Base-by-base conservation (phyloP, 2,329 filamentous ascomycete genomes). In the Colletotrichum sp. region DNA sequence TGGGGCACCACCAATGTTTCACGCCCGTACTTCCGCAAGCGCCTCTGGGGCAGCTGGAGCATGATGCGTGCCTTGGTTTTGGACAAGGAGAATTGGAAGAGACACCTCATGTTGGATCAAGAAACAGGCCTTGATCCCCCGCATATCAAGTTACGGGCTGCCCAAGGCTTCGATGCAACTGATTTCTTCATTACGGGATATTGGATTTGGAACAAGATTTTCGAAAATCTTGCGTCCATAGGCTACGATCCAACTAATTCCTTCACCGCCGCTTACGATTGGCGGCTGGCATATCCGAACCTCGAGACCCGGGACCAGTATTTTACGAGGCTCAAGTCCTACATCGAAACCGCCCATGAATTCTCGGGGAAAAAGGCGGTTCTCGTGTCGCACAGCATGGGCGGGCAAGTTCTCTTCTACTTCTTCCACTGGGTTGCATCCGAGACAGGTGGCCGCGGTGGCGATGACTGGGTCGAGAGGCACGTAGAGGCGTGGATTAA, bases 191-290 rank as follows among this genome's bases (percentile, higher is more conserved):
- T 94, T 77, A 94, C 93, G 0, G 93, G 92, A 12, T 99, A 99
- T 86, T 99, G 97, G 97, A 99, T 99, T 77, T 98, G 96, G 96
- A 98, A 95, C 86, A 99, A 99, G 86, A 98, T 99, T 77, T 89
- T 99, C 66, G 97, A 99, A 86, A 99, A 99, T 81, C 88, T 99
- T 68, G 97, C 97, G 0, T 97, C 96, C 0, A 94, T 99, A 75
- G 97, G 97, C 16, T 99, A 99, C 83, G 97, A 99, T 82, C 96
- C 97, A 28, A 93, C 91, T 36, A 94, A 92, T 80, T 92, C 92
- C 4, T 94, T 90, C 80, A 94, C 92, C 0, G 93, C 93, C 1
- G 91, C 92, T 12, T 91, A 99, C 83, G 97, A 99, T 86, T 99
- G 97, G 97, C 92, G 97, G 28, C 87, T 99, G 72, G 95, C 95